Evolutionary conservation across 2,329 filamentous ascomycete genomes (phyloP), one percentile per base, ranked within the genome.

Genomic region (Tricladium varicosporioides): DNA sequence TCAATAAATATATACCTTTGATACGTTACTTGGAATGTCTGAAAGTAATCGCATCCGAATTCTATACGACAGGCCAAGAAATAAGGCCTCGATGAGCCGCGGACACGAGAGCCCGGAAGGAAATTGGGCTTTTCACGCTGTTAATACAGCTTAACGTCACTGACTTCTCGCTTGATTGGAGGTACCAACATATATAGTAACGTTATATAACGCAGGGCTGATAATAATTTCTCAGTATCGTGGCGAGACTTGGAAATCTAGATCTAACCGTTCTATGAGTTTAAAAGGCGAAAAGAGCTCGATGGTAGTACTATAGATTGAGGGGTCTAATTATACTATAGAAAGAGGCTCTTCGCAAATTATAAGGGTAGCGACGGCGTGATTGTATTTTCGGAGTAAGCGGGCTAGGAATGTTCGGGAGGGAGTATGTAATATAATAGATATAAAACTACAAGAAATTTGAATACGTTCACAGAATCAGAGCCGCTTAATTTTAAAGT

Each of bases 261-360:
- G 45, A 62, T 63, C 27, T 51, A 63, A 60, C 27, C 15, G 46
- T 60, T 63, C 33, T 60, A 62, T 57, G 47, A 56, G 45, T 62
- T 63, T 53, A 15, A 60, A 62, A 52, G 53, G 56, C 50, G 56
- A 42, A 56, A 61, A 62, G 53, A 64, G 53, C 48, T 59, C 51
- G 52, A 49, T 64, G 42, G 55, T 62, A 49, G 58, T 65, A 50
- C 50, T 61, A 31, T 57, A 53, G 48, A 46, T 61, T 27, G 44
- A 53, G 36, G 42, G 59, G 33, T 53, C 46, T 14, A 54, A 60
- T 52, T 60, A 31, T 51, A 60, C 54, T 54, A 42, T 40, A 10
- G 11, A 40, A 40, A 10, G n/a, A 40, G 36, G 36, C 36, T 40
- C 36, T 40, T 10, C n/a, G n/a, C 11, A 40, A 40, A 13, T 40